Base-by-base conservation (phyloP, 2,329 filamentous ascomycete species). In the Blastomyces percursus region DNA sequence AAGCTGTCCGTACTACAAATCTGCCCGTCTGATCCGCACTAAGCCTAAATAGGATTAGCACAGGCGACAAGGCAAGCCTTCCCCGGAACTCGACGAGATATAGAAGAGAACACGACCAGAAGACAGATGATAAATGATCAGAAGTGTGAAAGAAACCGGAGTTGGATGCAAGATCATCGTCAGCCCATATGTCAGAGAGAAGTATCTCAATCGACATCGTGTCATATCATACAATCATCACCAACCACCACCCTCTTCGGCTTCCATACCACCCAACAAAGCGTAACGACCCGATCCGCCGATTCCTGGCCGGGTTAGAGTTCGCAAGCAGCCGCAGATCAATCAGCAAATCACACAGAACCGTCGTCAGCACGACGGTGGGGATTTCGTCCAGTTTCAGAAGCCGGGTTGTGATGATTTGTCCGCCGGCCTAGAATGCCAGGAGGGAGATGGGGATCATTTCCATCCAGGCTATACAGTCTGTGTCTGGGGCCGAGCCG, bases 351-450 rank as follows among this genome's bases (percentile, higher is more conserved):
- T 78, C 76, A 62, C 73, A 75, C 8, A 76, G 69, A 3, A 77
- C 64, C 1, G 74, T 74, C 0, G 76, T 78, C 14, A 78, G 67
- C 7, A 78, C 76, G 2, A 77, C 72, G 0, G 75, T 78, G 0
- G 76, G 76, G 24, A 78, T 71, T 63, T 78, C 76, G 44, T 76
- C 71, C 19, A 74, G 66, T 1, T 67, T 67, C 7, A 78, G 67
- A 7, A 76, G 67, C 0, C 76, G 70, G 1, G 74, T 75, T 0
- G 75, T 69, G 14, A 71, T 70, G 27, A 77, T 76, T 63, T 78
- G 76, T 0, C 76, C 76, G 0, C 71, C 74, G 1, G 74, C 73
- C 63, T 77, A 74, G 63, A 78, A 77, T 21, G 75, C 69, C 3
- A 78, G 67, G 0, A 78, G 66, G 3, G 72, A 67, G 27, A 78